Conservation (phyloP, 805 yeast species). For the Cyberlindnera maclurae region DNA sequence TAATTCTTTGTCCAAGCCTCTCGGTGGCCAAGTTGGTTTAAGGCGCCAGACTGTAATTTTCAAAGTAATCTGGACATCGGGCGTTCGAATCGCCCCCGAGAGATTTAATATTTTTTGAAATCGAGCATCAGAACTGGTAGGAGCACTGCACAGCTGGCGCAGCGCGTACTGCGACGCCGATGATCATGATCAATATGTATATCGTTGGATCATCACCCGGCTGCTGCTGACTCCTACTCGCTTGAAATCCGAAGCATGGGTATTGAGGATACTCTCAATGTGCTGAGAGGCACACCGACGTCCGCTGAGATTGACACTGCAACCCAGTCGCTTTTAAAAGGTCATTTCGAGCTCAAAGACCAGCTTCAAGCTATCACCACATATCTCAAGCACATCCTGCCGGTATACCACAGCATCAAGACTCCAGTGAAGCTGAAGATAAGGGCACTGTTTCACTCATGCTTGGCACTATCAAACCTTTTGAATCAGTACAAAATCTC, state of each 20-base stretch:
- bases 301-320: slow-evolving; percentile 9
- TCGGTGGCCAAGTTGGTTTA: slow-evolving; percentile 40
- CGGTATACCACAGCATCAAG: slow-evolving; percentile 18
- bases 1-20: no score
- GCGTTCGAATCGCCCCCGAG: slow-evolving; percentile 47
- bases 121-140: no score
- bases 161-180: no score
- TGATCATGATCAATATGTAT: no score
- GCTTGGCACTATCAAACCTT: slow-evolving; percentile 15
- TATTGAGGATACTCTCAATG: slow-evolving; percentile 2
- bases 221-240: no score
- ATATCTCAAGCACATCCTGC: slow-evolving; percentile 17
- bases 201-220: no score
- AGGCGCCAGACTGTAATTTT: slow-evolving; percentile 38
- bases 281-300: slow-evolving; percentile 11
- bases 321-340: slow-evolving; percentile 4
- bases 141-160: no score
- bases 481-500: slow-evolving; percentile 16
- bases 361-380: slow-evolving; percentile 12
- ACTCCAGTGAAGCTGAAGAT: slow-evolving; percentile 7
- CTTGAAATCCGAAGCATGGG: no score
- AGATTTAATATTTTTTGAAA: no score
- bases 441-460: slow-evolving; percentile 13
- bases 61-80: slow-evolving; percentile 39
- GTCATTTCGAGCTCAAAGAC: slow-evolving; percentile 4